Base-by-base conservation (phyloP, 2,329 filamentous ascomycete species). In the Triangularia setosa region DNA sequence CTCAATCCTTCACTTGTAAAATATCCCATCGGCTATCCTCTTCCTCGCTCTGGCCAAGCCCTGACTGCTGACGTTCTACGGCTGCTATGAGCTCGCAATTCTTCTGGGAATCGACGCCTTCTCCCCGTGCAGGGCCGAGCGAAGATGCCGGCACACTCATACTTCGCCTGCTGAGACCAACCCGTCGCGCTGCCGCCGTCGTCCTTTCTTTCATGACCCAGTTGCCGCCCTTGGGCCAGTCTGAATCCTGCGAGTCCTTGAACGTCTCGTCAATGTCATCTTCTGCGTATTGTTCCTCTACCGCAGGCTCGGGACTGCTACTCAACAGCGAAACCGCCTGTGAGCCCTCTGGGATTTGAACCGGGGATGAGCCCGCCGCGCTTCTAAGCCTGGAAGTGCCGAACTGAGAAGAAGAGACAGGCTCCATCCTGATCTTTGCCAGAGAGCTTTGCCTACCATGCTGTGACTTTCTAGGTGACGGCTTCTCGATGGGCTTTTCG, bases 241-340 rank as follows among this genome's bases (percentile, higher is more conserved):
- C 27, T 4, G 61, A 53, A 5, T 68, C 64, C 24, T 69, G 14
- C 35, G 65, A 61, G 7, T 69, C 70, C 28, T 72, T 66, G 40
- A 78, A 77, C 0, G 72, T 77, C 23, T 68, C 73, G 61, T 80
- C 77, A 33, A 77, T 69, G n/a, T 73, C 73, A 11, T 79, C 78
- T 33, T 79, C 77, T 1, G 76, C 75, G 56, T 79, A 77, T 59
- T 76, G 55, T 60, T 79, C 76, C 3, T 66, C 68, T 18, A 73
- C 71, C 4, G 69, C 71, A 4, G 75, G 72, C 63, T 78, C 77
- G 0, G 75, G 71, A 52, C 71, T 72, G 64, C 68, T 71, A 1
- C 73, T 74, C 21, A 76, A 71, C 12, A 80, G 67, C 58, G 78
- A 76, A 3, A 79, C 60, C 4, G 80, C 71, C 57, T 79, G 78